Conservation (phyloP, 192 early-diverging fungal species). For the Podila epigama region DNA sequence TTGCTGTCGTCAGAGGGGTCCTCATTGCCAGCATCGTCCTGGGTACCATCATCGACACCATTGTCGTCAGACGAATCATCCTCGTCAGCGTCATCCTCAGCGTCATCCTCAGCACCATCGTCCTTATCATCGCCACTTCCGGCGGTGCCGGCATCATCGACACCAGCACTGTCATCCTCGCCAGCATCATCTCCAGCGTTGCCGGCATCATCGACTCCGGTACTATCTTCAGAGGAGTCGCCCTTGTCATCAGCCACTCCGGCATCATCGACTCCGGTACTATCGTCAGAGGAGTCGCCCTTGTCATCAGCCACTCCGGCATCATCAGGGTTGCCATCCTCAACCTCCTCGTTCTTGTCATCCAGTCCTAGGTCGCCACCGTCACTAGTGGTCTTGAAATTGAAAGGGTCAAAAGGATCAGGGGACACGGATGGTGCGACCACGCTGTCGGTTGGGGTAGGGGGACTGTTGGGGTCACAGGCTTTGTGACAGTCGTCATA, state of each 20-base stretch:
- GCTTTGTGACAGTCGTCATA: slow-evolving; percentile 18
- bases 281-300: background rate
- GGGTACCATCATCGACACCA: background rate
- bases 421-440: background rate
- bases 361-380: no score
- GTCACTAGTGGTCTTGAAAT: background rate
- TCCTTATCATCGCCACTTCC: background rate
- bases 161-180: background rate
- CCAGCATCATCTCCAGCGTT: background rate
- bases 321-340: no score
- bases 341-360: no score
- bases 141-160: background rate
- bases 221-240: background rate
- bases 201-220: background rate
- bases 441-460: background rate
- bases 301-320: background rate
- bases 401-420: background rate
- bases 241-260: background rate
- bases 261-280: background rate
- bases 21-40: background rate
- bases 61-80: background rate
- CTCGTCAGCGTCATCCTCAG: background rate
- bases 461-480: slow-evolving; percentile 9
- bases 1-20: background rate
- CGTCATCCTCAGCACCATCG: background rate